Conservation (phyloP, 768 basidiomycete genomes). For the Grammothele lineata region DNA sequence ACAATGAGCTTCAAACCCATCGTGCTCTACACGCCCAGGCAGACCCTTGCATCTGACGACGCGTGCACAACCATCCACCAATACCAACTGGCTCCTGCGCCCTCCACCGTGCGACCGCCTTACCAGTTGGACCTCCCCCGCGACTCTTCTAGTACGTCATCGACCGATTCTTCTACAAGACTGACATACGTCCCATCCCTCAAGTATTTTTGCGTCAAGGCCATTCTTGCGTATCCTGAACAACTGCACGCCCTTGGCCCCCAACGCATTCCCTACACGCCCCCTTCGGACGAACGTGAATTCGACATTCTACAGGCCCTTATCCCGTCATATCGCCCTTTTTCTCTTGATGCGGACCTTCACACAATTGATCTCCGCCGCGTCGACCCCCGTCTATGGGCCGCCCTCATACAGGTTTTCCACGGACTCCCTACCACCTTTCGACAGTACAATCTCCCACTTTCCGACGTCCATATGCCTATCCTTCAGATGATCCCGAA, state of each 20-base stretch:
- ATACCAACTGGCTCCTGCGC: conserved; percentile 17
- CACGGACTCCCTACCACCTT: conserved; percentile 44
- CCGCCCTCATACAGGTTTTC: conserved; percentile 55
- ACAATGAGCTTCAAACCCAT: conserved; percentile 17
- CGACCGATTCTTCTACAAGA: neutral
- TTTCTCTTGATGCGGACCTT: neutral
- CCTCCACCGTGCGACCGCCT: conserved; percentile 12
- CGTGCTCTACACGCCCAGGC: conserved; percentile 17
- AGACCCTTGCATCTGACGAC: conserved; percentile 20
- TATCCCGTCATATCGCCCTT: conserved; percentile 28
- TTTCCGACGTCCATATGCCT: conserved; percentile 50
- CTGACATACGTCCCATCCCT: conserved; percentile 44
- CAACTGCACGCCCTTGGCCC: conserved; percentile 35
- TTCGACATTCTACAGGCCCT: conserved; percentile 38
- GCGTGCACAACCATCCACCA: conserved; percentile 23
- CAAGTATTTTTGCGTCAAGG: conserved; percentile 44
- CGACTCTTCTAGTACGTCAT: too few relatives aligned
- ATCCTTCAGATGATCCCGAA: conserved; percentile 53
- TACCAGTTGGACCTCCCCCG: conserved; percentile 5
- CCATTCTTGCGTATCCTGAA: conserved; percentile 42
- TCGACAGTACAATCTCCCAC: conserved; percentile 40
- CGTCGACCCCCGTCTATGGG: conserved; percentile 61
- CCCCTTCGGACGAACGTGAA: conserved; percentile 16
- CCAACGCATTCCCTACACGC: conserved; percentile 34
- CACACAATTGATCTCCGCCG: conserved; percentile 11